Evolutionary conservation across 2,329 filamentous ascomycete genomes (phyloP).

Genomic region (Fusarium newnesense): DNA sequence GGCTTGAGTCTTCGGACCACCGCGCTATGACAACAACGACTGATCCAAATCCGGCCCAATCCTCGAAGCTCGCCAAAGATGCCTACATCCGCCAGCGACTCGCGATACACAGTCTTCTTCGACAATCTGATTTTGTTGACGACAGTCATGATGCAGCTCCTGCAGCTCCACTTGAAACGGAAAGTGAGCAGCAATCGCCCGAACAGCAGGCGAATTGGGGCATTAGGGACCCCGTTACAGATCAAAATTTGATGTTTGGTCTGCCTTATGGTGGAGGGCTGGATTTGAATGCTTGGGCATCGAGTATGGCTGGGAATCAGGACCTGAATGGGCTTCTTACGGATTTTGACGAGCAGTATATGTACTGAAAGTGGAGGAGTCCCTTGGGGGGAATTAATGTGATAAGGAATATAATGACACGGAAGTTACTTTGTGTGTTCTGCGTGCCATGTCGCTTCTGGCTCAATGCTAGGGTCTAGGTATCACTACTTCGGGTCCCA

Average conservation of each 20-base stretch:
- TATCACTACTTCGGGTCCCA: not conserved
- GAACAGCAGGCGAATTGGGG: slow-evolving; percentile 27
- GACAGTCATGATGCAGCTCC: slow-evolving; percentile 50
- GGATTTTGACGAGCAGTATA: slow-evolving; percentile 41
- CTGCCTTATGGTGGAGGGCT: slow-evolving; percentile 34
- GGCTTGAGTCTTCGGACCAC: slow-evolving; percentile 40
- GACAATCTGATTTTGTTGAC: slow-evolving; percentile 53
- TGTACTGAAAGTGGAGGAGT: slow-evolving; percentile 30
- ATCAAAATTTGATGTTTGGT: slow-evolving; percentile 38
- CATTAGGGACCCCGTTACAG: slow-evolving; percentile 18
- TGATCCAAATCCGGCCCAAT: slow-evolving; percentile 12
- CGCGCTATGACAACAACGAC: slow-evolving; percentile 23
- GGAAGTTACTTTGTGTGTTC: not conserved
- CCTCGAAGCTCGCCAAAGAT: slow-evolving; percentile 35
- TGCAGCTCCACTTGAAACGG: slow-evolving; percentile 32
- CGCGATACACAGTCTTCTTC: slow-evolving; percentile 53
- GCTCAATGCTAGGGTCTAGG: fast-evolving
- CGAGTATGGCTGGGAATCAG: slow-evolving; percentile 20
- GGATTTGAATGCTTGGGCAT: slow-evolving; percentile 38
- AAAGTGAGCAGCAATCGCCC: slow-evolving; percentile 31
- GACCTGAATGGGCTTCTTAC: slow-evolving; percentile 30
- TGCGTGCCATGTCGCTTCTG: not conserved
- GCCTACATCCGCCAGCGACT: slow-evolving; percentile 46
- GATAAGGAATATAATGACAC: not conserved
- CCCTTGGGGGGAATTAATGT: fast-evolving